phyloP scores from a whole-genome alignment of 352 stramenopile species.

The Phytopythium oedochilum region DNA sequence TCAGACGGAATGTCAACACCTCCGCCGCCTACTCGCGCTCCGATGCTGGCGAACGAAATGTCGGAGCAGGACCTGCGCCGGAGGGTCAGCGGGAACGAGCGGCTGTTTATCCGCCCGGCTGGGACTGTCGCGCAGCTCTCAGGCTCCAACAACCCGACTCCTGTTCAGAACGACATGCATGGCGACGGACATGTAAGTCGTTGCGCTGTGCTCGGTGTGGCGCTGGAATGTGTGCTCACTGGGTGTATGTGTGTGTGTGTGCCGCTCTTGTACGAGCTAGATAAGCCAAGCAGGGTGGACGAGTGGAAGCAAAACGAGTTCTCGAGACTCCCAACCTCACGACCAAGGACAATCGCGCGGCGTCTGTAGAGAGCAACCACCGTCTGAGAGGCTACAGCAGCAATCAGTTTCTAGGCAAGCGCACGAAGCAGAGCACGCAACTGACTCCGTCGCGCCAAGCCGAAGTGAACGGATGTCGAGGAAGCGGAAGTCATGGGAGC shows the following conservation, averaged over 20 bases:
- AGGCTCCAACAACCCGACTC: neutral
- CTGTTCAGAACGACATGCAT: neutral
- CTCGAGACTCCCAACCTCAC: neutral
- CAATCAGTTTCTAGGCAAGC: neutral
- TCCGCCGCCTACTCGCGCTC: neutral
- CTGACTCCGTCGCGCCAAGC: neutral
- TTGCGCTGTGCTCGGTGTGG: neutral
- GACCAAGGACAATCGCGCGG: neutral
- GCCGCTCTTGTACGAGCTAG: neutral
- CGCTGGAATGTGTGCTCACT: too few relatives aligned
- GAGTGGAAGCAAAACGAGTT: conserved; percentile 4
- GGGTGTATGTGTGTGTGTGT: neutral
- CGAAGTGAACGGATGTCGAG: neutral
- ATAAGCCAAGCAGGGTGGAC: conserved; percentile 1
- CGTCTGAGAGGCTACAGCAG: neutral
- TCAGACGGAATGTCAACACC: neutral
- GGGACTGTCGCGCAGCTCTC: neutral
- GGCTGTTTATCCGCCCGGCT: conserved; percentile 1
- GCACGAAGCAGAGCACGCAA: neutral
- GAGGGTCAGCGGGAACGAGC: conserved; percentile 1
- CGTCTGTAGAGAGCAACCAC: too few relatives aligned
- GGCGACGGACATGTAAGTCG: neutral
- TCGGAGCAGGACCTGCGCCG: conserved; percentile 4
- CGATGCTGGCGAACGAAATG: conserved; percentile 4
- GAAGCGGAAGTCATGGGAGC: conserved; percentile 3